phyloP scores from a whole-genome alignment of 805 yeast genomes.

The Saccharomyces jurei region DNA sequence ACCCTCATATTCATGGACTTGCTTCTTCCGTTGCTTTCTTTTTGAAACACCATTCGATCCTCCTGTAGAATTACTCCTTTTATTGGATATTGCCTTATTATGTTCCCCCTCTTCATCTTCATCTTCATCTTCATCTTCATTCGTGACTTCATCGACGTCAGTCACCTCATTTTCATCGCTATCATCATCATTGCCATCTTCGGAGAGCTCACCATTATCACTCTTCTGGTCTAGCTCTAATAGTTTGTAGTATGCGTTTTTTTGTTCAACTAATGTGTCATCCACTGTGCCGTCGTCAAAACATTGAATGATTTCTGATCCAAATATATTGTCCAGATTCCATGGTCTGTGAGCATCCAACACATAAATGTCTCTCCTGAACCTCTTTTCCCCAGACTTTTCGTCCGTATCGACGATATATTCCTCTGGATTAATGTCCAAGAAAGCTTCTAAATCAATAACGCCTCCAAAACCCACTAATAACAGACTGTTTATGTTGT shows the following conservation, averaged over 20 bases:
- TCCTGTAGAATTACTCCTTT: slow-evolving; percentile 22
- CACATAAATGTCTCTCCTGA: slow-evolving; percentile 61
- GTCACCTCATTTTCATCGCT: slow-evolving; percentile 29
- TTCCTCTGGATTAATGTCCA: slow-evolving; percentile 53
- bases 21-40: slow-evolving; percentile 34
- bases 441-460: slow-evolving; percentile 71
- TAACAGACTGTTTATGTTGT: slow-evolving; percentile 65
- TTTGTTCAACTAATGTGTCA: slow-evolving; percentile 46
- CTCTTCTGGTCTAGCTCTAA: slow-evolving; percentile 34
- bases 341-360: slow-evolving; percentile 94
- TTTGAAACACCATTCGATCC: slow-evolving; percentile 3
- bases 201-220: slow-evolving; percentile 33
- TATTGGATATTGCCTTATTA: slow-evolving; percentile 11
- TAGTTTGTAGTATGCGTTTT: slow-evolving; percentile 51
- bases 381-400: slow-evolving; percentile 23
- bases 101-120: slow-evolving; percentile 26
- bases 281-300: slow-evolving; percentile 80
- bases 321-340: slow-evolving; percentile 89
- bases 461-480: slow-evolving; percentile 90
- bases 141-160: slow-evolving; percentile 24
- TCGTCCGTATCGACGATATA: slow-evolving; percentile 33
- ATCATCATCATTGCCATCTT: slow-evolving; percentile 32
- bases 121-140: slow-evolving; percentile 18
- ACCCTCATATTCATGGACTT: slow-evolving; percentile 42
- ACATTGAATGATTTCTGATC: slow-evolving; percentile 67